Evolutionary conservation across 1,284 basidiomycete genomes (phyloP), one percentile per base, ranked within the genome.

Genomic region (Ceratobasidium papillatum): DNA sequence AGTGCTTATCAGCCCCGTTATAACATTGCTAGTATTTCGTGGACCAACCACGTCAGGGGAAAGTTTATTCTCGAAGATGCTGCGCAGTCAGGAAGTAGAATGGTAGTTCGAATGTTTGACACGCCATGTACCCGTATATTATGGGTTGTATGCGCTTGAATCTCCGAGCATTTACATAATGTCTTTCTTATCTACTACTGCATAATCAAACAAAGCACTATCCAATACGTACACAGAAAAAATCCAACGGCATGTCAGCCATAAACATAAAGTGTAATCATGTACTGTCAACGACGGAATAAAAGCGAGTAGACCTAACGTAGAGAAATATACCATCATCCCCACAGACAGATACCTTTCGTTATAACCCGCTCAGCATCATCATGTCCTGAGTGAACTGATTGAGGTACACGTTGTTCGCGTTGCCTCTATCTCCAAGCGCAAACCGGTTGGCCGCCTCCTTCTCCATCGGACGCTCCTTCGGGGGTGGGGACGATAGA

Each of bases 341-440:
- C n/a, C n/a, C 25, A 12, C 12, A 3, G 32, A 25, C 25, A 9
- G 12, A 30, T 32, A 32, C n/a, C 32, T 22, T 59, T 45, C 54
- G 51, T 47, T 71, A 71, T 71, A 71, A 71, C 8, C 66, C 66
- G 27, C 66, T 71, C 52, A 71, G 22, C 66, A 54, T 45, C 66
- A 71, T 71, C 52, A 71, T 45, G 22, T 71, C 66, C 27, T 71
- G 66, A n/a, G 52, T 58, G 22, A 71, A 71, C 36, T 71, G 66
- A n/a, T 30, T 71, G n/a, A 71, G 38, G 30, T 58, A 71, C 5
- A 38, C 25, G 25, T 66, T 43, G 25, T 58, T 58, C 34, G 66
- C 47, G 41, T 71, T 71, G 30, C 66, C 66, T 22, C 30, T 25
- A 27, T 71, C 66, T 9, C 45, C 54, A 27, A 71, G 49, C 17